Base-by-base conservation (phyloP, 2,329 filamentous ascomycete species). In the Rhytidhysteron rufulum region DNA sequence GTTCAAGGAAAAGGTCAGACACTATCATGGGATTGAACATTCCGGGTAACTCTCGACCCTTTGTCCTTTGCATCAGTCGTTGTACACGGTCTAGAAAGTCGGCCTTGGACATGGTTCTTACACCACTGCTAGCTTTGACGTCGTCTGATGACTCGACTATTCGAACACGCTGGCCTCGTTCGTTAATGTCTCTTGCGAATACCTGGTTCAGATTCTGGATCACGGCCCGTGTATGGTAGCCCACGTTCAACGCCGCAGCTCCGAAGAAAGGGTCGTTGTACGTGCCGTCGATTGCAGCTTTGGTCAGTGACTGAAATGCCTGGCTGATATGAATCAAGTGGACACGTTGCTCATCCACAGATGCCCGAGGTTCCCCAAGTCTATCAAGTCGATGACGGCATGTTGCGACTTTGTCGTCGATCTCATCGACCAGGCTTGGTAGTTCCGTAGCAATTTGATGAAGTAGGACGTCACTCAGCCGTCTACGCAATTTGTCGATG, bases 121-220 rank as follows among this genome's bases (percentile, higher is more conserved):
- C 29, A 16, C 29, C 17, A n/a, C 9, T 4, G 9, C n/a, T n/a
- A 4, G 13, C 31, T 15, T 19, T 11, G 15, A 18, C 5, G 5
- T 34, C 13, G n/a, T 3, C n/a, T 4, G 31, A 17, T 17, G 31
- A n/a, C n/a, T 17, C 11, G 31, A 18, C 20, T 6, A 34, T 34
- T 18, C 20, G 4, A 11, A 11, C 11, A 34, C 2, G 31, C 5
- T 36, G 21, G 13, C 31, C 34, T 36, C 21, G 17, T 34, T 11
- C 13, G 20, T 4, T n/a, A 21, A 36, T 36, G 15, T 36, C 17
- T 1, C 59, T 43, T 0, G 70, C 62, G 45, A 81, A 82, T 0
- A 66, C 58, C 0, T 53, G 41, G 33, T 72, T 69, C 2, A 67
- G 49, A 19, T 73, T 70, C 37, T 79, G 74, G 1, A 79, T 61